Evolutionary conservation across 139 green algal genomes (phyloP), one percentile per base, ranked within the genome.

Genomic region (Haematococcus lacustris): DNA sequence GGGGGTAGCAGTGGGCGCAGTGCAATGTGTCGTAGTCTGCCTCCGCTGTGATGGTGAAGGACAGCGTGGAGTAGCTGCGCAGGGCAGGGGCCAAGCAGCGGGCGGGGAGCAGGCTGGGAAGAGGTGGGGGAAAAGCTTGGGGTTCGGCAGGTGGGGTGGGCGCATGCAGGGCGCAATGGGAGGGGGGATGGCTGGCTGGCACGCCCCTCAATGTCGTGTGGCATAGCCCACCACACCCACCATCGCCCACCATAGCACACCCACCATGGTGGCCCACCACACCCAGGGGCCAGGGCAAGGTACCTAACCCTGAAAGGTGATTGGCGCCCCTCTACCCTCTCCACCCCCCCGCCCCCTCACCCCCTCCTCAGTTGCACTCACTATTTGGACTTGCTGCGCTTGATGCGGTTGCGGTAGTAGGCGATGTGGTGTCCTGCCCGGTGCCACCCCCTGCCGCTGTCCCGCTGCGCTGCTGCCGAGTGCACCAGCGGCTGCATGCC

Each of bases 1-100:
- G 91, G 2, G 87, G 87, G 73, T 88, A 92, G 77, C 85, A 91
- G 71, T 89, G 80, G 39, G 85, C 83, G 32, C 90, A 35, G 75
- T 89, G 82, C 17, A 91, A 51, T 21, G 78, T 39, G 76, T 91
- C 86, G 53, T 82, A 21, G 41, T 81, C 81, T 38, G 83, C 74
- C 28, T 74, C 62, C 1, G 66, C 41, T 3, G 60, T 64, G 25
- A 88, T 35, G 1, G 74, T 82, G 75, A 90, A 87, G 25, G 83
- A 86, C 2, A 92, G 81, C 23, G 85, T 90, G 76, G 75, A 86
- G 73, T 88, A 90, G 6, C 66, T 72, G 67, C 17, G 30, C 3
- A n/a, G n/a, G n/a, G n/a, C n/a, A n/a, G n/a, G n/a, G n/a, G n/a
- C n/a, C n/a, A n/a, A n/a, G n/a, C n/a, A n/a, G n/a, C n/a, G n/a